Percentiles rank a stretch among this genome's conserved stretches.
These are phyloP conservation scores for Trichoderma harzianum DNA, from an alignment of 2,329 filamentous ascomycete species.

Conservation along the genomic window DNA sequence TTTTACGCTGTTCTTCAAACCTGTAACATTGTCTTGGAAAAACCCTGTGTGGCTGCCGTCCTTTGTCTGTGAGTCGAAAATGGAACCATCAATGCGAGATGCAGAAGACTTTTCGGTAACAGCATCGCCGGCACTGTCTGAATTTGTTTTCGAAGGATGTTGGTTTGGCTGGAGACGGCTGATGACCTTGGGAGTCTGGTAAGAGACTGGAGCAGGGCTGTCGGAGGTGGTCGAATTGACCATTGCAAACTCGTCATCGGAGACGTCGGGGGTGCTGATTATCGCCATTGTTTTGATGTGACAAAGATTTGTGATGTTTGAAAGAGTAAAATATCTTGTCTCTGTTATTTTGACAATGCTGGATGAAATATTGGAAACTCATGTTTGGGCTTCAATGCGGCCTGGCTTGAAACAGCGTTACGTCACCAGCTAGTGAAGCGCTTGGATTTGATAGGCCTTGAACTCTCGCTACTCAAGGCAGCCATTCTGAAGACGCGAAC, in stretches of 20 bases:
- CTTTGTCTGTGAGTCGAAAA: not conserved
- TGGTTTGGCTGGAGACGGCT: not conserved
- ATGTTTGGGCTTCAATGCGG: not conserved
- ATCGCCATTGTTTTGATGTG: not conserved
- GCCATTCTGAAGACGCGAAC: not conserved
- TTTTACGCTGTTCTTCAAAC: not conserved
- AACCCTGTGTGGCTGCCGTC: not conserved
- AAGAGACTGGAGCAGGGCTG: not conserved
- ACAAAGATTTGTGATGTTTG: not conserved
- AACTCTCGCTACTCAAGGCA: not conserved
- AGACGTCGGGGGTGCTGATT: not conserved
- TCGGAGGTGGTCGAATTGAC: not conserved
- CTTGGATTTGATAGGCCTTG: not conserved
- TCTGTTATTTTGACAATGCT: not conserved
- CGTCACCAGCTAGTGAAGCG: not conserved
- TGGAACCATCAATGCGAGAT: not conserved
- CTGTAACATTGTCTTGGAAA: not conserved
- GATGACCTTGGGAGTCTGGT: not conserved
- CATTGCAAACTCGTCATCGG: conserved; percentile 8
- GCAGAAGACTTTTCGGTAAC: not conserved
- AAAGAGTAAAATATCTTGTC: not conserved
- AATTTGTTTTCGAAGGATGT: not conserved
- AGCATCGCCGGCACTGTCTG: not conserved
- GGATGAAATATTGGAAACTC: not conserved
- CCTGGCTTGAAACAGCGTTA: not conserved